These are phyloP conservation scores for Immersiella caudata DNA, from an alignment of 495 filamentous ascomycete genomes.

Conservation along the genomic window DNA sequence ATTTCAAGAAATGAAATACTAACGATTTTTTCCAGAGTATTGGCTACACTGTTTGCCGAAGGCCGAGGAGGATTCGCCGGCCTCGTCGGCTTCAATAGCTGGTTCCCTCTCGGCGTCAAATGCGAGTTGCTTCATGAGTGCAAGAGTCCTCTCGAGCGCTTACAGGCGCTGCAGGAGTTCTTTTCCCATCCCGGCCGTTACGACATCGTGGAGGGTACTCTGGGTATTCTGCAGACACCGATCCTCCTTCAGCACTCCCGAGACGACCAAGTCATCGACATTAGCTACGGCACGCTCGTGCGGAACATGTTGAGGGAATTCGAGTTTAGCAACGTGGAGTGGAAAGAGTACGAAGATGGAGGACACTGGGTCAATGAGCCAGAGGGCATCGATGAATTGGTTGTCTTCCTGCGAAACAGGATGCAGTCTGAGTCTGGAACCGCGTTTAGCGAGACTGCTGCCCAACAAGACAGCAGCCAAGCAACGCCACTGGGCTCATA, in stretches of 20 bases:
- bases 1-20: too few species aligned
- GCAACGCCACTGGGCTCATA: too few species aligned
- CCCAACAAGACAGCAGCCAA: not conserved
- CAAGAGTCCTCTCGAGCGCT: not conserved
- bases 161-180: not conserved
- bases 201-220: not conserved
- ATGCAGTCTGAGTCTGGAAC: not conserved
- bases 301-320: not conserved
- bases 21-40: not conserved
- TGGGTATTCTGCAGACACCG: not conserved
- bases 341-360: constrained; percentile 17
- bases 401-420: not conserved
- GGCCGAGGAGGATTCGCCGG: not conserved
- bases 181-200: not conserved
- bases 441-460: not conserved
- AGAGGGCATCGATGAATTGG: constrained; percentile 12
- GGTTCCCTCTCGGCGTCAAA: not conserved
- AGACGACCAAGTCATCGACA: constrained; percentile 8
- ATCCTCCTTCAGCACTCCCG: constrained; percentile 9
- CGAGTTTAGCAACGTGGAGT: not conserved
- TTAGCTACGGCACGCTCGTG: not conserved
- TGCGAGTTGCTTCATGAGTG: not conserved
- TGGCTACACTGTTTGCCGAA: not conserved
- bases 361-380: constrained; percentile 20
- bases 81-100: not conserved